These are phyloP conservation scores for Fusarium sp. DNA, from an alignment of 2,329 filamentous ascomycete genomes.

Conservation along the genomic window DNA sequence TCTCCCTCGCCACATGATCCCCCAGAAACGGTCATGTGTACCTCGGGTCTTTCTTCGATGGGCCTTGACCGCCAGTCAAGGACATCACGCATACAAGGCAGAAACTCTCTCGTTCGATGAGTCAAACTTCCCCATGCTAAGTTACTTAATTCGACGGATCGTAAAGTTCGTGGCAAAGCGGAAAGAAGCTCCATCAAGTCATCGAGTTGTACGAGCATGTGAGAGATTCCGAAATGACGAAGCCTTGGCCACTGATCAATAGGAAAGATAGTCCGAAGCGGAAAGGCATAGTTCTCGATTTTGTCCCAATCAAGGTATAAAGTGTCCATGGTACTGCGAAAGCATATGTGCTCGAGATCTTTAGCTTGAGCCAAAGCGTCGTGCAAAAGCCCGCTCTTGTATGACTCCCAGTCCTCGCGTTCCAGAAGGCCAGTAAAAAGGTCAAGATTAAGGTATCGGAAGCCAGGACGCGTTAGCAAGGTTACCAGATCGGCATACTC, in stretches of 20 bases:
- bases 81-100: background rate
- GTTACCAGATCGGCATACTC: background rate
- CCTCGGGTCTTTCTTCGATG: background rate
- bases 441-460: background rate
- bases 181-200: background rate
- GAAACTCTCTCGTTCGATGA: rapidly evolving
- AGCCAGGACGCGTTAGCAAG: background rate
- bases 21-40: background rate
- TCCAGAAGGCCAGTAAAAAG: background rate
- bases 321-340: background rate
- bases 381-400: background rate
- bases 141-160: background rate
- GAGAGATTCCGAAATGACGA: slow-evolving; percentile 3
- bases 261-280: background rate
- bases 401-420: background rate
- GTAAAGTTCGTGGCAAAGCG: background rate
- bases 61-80: slow-evolving; percentile 6
- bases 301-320: no score
- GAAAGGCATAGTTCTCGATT: background rate
- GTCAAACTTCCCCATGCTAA: background rate
- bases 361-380: slow-evolving; percentile 3
- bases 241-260: background rate
- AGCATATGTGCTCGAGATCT: background rate
- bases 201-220: background rate
- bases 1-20: rapidly evolving